Percentiles rank a stretch among this genome's conserved stretches.
phyloP scores from a whole-genome alignment of 228 moss, liverwort and hornwort species.

The Sphagnum magellanicum region DNA sequence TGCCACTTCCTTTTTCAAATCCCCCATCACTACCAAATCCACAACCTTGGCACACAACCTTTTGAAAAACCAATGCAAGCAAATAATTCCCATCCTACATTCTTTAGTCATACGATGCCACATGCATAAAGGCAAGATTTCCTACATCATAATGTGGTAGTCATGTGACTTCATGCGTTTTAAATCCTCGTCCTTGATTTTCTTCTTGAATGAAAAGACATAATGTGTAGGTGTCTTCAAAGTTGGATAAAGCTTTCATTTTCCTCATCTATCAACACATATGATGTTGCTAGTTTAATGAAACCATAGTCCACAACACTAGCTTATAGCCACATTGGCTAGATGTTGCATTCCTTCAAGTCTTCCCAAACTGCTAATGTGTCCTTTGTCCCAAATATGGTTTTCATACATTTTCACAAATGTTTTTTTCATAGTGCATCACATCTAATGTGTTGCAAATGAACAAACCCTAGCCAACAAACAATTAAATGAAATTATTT shows the following conservation, averaged over 20 bases:
- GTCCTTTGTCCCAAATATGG: no score
- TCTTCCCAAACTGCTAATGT: no score
- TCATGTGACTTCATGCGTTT: background rate
- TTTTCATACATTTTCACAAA: no score
- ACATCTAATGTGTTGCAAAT: no score
- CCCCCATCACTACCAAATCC: background rate
- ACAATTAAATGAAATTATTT: no score
- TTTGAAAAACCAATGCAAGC: background rate
- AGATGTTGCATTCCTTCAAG: no score
- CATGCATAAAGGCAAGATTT: slow-evolving; percentile 1
- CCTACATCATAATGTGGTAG: slow-evolving; percentile 1
- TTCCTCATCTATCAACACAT: background rate
- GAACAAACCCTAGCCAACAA: no score
- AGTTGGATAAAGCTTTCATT: background rate
- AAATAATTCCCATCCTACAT: background rate
- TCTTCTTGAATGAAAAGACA: background rate
- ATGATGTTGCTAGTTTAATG: background rate
- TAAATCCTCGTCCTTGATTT: background rate
- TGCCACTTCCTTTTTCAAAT: background rate
- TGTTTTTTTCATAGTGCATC: no score
- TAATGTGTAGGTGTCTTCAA: background rate
- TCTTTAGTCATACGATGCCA: background rate
- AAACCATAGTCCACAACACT: no score
- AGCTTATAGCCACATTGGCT: no score
- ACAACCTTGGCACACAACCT: background rate